phyloP scores from a whole-genome alignment of 345 rosid genomes.

The Eucalyptus viminalis region DNA sequence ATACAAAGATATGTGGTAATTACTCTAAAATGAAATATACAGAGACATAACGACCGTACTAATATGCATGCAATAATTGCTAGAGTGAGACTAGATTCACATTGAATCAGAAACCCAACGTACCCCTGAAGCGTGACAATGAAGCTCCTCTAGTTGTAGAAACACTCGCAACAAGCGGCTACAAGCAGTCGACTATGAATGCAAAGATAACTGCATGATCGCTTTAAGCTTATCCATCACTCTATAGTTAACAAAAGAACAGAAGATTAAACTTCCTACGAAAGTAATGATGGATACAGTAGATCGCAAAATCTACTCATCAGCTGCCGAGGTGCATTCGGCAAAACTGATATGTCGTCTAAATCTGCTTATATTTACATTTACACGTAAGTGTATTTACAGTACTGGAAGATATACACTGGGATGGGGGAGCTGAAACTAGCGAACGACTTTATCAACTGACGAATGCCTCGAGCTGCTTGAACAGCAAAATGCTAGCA shows the following conservation, averaged over 20 bases:
- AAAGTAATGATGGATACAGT: background rate
- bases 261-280: background rate
- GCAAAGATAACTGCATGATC: background rate
- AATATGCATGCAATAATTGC: background rate
- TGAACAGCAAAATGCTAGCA: background rate
- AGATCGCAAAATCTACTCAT: background rate
- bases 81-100: background rate
- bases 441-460: background rate
- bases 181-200: background rate
- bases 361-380: conserved; percentile 3
- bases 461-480: background rate
- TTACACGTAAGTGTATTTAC: conserved; percentile 23
- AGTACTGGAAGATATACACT: background rate
- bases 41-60: background rate
- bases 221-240: background rate
- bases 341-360: background rate
- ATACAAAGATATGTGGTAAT: background rate
- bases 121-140: background rate
- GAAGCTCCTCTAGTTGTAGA: background rate
- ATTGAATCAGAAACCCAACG: background rate
- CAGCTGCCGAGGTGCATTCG: background rate
- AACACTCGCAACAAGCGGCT: background rate
- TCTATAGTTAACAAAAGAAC: background rate
- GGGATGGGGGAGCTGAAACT: background rate
- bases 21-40: background rate